Conservation (phyloP, 306 rosid genomes). For the Cotoneaster glaucophyllus region DNA sequence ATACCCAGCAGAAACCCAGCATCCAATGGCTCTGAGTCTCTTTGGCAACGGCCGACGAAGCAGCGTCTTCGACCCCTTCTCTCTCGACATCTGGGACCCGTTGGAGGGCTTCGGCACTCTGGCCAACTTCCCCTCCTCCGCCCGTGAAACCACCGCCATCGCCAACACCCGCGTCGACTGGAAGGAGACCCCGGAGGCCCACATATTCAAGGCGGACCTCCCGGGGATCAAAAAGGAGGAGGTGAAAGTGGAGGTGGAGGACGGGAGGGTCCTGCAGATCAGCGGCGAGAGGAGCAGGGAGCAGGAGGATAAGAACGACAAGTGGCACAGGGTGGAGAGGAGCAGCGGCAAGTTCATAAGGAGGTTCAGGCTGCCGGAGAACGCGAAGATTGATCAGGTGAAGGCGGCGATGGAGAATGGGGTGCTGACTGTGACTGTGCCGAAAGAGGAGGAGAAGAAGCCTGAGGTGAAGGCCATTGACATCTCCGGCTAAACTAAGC, state of each 20-base stretch:
- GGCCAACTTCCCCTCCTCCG: neutral
- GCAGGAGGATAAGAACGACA: constrained; percentile 26
- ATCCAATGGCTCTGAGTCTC: neutral
- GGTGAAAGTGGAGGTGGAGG: constrained; percentile 34
- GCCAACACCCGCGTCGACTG: constrained; percentile 32
- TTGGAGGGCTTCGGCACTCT: constrained; percentile 9
- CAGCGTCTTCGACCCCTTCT: constrained; percentile 28
- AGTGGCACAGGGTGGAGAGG: constrained; percentile 34
- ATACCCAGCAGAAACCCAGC: neutral
- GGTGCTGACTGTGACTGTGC: constrained; percentile 28
- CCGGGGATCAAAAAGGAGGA: constrained; percentile 34
- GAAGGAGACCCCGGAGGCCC: constrained; percentile 36
- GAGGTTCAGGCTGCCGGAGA: constrained; percentile 34
- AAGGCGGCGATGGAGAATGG: constrained; percentile 32
- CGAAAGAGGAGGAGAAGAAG: constrained; percentile 25
- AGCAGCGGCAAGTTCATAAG: constrained; percentile 34
- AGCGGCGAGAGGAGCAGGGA: constrained; percentile 28
- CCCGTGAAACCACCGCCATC: constrained; percentile 20
- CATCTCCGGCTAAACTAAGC: constrained; percentile 11
- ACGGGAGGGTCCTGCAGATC: constrained; percentile 21
- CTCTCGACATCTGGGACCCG: constrained; percentile 24
- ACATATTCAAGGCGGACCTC: constrained; percentile 32
- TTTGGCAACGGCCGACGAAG: constrained; percentile 16
- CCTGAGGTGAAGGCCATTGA: constrained; percentile 19
- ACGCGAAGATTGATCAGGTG: constrained; percentile 15